Percentiles rank a stretch among this genome's conserved stretches.
Evolutionary conservation across 768 basidiomycete genomes (phyloP).

Genomic region (Russula griseocarnosa): DNA sequence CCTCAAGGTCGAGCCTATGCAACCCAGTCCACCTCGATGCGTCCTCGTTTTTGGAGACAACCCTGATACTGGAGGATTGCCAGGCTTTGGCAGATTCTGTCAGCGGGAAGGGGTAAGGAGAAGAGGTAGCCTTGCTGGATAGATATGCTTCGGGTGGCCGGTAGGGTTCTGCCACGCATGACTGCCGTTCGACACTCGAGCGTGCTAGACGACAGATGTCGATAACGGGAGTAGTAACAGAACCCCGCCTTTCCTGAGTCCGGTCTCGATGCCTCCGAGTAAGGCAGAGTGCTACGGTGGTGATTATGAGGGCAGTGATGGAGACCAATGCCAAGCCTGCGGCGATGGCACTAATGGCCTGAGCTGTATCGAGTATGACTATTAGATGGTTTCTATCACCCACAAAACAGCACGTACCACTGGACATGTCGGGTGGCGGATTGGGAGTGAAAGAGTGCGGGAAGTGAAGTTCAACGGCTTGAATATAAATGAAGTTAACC

Average conservation of each 20-base stretch:
- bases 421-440: not conserved
- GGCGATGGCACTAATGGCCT: not conserved
- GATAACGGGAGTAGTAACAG: not conserved
- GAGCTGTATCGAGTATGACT: not conserved
- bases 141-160: not conserved
- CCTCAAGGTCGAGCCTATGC: slow-evolving; percentile 20
- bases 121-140: not conserved
- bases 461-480: not conserved
- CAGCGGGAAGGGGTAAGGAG: not conserved
- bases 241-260: not conserved
- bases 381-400: not conserved
- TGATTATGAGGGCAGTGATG: not conserved
- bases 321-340: not conserved
- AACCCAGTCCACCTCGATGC: slow-evolving; percentile 1
- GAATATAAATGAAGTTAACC: slow-evolving; percentile 9
- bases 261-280: not conserved
- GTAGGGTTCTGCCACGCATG: not conserved
- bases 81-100: not conserved
- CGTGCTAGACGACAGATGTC: not conserved
- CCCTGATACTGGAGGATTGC: not conserved
- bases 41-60: slow-evolving; percentile 1
- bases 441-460: not conserved
- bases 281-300: not conserved
- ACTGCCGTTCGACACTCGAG: not conserved
- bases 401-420: not conserved